Conservation (phyloP, 306 rosid species). For the Citrullus colocynthis region DNA sequence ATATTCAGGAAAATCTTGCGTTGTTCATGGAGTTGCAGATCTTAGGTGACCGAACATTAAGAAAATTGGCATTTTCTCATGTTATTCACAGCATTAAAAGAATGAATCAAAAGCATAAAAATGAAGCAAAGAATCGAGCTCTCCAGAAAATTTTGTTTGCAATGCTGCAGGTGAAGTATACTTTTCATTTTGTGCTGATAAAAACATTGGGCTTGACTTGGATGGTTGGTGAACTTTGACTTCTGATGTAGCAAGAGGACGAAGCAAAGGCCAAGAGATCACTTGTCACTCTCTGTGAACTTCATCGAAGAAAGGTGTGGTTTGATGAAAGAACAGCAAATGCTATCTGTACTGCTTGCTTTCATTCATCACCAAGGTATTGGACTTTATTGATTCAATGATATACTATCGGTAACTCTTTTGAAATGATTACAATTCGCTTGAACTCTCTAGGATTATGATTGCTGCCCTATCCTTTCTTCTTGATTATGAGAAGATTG, state of each 20-base stretch:
- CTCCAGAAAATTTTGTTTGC: conserved; percentile 66
- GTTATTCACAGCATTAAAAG: conserved; percentile 58
- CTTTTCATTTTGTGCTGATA: background rate
- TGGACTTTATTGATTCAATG: background rate
- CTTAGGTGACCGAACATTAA: conserved; percentile 41
- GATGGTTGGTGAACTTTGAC: background rate
- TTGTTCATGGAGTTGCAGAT: conserved; percentile 85
- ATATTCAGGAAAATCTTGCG: conserved; percentile 37
- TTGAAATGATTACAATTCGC: background rate
- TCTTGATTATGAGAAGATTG: conserved; percentile 83
- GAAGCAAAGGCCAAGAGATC: conserved; percentile 62
- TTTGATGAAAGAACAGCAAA: conserved; percentile 83
- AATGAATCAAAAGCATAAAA: conserved; percentile 69
- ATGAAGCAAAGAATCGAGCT: conserved; percentile 57
- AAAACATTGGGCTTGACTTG: background rate
- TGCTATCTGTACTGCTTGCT: conserved; percentile 70
- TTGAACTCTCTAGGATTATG: conserved; percentile 57
- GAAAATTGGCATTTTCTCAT: conserved; percentile 46
- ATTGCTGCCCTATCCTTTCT: conserved; percentile 60
- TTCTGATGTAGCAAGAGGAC: conserved; percentile 49
- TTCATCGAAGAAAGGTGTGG: conserved; percentile 70
- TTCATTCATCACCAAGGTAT: conserved; percentile 73
- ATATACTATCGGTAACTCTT: background rate
- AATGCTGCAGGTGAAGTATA: conserved; percentile 45
- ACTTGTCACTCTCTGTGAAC: conserved; percentile 56